Base-by-base conservation (phyloP, 768 basidiomycete species). In the Lentinula edodes region DNA sequence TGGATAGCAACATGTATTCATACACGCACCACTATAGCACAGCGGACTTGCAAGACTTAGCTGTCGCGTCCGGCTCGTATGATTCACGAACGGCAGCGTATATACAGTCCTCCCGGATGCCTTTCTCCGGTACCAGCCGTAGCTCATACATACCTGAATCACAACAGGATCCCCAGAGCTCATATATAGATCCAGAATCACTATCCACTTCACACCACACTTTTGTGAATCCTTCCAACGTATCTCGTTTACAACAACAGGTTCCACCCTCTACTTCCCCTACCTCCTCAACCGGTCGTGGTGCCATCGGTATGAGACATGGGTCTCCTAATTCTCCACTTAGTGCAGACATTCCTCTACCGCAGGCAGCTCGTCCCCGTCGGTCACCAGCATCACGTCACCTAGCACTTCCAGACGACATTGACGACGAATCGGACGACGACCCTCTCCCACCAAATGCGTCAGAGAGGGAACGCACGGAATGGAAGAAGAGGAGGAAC, bases 401-500 rank as follows among this genome's bases (percentile, higher is more conserved):
- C 20, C 55, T 56, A 4, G 16, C 55, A 4, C 55, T 56, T 16
- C 55, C 55, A 7, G 84, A 75, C 6, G 85, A 87, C 65, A 84
- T 86, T 63, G 86, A 89, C 28, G 79, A 82, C 50, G 77, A 79
- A 57, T 74, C 78, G 23, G 78, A 80, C 13, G 75, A 78, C 39
- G 70, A 76, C 20, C 71, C 70, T 2, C 71, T 72, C 13, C 68
- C 73, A 12, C 77, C 82, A 12, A 76, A 80, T 0, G 73, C 80
- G 2, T 79, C 81, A 0, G 84, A 85, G 66, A 75, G 84, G 67
- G 84, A 88, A 69, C 86, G 87, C 65, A 90, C 90, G 64, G 88
- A 86, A 66, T 82, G 81, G 46, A 94, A 93, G 77, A 84, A 93
- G 35, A 80, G 87, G 8, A 86, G 88, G 74, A 96, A 96, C 66